These are phyloP conservation scores for Ascochyta koolunga DNA, from an alignment of 2,329 filamentous ascomycete genomes.

Conservation along the genomic window DNA sequence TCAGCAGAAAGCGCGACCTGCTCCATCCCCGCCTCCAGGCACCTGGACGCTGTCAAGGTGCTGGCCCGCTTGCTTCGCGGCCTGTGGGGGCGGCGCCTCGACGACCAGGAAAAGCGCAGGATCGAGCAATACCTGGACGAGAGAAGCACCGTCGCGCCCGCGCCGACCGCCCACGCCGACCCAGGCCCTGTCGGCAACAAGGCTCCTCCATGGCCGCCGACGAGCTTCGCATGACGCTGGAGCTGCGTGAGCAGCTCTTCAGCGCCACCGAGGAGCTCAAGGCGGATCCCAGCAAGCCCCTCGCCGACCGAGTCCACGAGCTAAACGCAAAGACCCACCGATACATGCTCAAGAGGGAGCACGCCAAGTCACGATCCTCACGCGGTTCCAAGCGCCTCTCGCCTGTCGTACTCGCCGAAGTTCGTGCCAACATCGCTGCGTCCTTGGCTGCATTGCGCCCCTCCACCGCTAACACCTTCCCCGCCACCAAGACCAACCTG, in stretches of 20 bases:
- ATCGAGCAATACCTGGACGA: conserved; percentile 30
- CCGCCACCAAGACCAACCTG: conserved; percentile 61
- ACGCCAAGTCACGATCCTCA: conserved; percentile 20
- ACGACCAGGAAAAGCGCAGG: conserved; percentile 30
- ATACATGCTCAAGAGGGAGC: conserved; percentile 22
- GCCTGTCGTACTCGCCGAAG: conserved; percentile 48
- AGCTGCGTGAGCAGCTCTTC: conserved; percentile 12
- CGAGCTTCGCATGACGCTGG: conserved; percentile 8
- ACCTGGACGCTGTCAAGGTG: conserved; percentile 26
- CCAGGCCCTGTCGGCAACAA: conserved; percentile 13
- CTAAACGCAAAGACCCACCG: conserved; percentile 21
- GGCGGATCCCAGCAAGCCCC: conserved; percentile 16
- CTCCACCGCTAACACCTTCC: conserved; percentile 52
- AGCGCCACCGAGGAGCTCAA: conserved; percentile 18
- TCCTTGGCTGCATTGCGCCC: conserved; percentile 50
- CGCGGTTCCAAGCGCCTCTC: conserved; percentile 26
- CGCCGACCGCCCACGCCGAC: neutral
- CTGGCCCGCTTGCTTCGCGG: conserved; percentile 35
- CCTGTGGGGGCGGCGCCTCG: conserved; percentile 30
- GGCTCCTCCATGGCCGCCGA: conserved; percentile 12
- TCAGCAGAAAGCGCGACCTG: conserved; percentile 35
- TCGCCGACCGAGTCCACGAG: conserved; percentile 22
- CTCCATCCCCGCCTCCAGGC: conserved; percentile 25
- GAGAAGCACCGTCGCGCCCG: conserved; percentile 7
- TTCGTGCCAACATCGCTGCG: conserved; percentile 58